Percentiles rank a stretch among this genome's conserved stretches.
These are phyloP conservation scores for Eremomyces bilateralis DNA, from an alignment of 495 filamentous ascomycete genomes.

Conservation along the genomic window DNA sequence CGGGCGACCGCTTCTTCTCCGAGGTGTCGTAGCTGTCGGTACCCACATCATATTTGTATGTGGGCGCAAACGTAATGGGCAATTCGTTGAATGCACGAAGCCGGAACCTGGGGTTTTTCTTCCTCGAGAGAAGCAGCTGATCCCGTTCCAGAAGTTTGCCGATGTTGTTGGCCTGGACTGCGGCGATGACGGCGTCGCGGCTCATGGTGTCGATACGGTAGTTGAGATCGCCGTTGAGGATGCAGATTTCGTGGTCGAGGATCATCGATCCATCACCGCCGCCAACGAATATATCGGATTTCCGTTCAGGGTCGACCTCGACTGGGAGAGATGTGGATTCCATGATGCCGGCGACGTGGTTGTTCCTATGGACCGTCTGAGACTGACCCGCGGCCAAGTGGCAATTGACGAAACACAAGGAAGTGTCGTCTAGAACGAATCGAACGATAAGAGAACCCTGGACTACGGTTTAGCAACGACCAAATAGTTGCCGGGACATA, in stretches of 20 bases:
- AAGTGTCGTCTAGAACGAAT: constrained; percentile 77
- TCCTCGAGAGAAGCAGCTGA: constrained; percentile 66
- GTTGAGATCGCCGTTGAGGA: constrained; percentile 90
- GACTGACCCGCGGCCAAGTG: constrained; percentile 89
- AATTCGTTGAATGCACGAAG: constrained; percentile 70
- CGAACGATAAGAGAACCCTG: constrained; percentile 77
- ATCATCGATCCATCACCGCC: constrained; percentile 94
- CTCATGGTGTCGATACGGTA: constrained; percentile 97
- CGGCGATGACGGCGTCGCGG: constrained; percentile 71
- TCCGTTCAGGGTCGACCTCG: constrained; percentile 34
- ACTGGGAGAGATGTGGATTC: constrained; percentile 51
- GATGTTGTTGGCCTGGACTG: constrained; percentile 57
- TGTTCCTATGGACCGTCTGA: constrained; percentile 73
- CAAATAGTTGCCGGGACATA: too few relatives aligned
- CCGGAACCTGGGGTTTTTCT: constrained; percentile 72
- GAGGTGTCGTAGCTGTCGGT: constrained; percentile 83
- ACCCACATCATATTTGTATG: constrained; percentile 77
- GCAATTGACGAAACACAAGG: constrained; percentile 91
- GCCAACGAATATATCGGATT: constrained; percentile 58
- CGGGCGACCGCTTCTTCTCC: constrained; percentile 87
- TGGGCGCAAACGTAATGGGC: constrained; percentile 77
- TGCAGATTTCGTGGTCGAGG: constrained; percentile 87
- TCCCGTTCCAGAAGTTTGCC: constrained; percentile 85
- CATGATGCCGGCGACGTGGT: constrained; percentile 78
- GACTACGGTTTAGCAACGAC: too few relatives aligned